Evolutionary conservation across 2,329 filamentous ascomycete genomes (phyloP), one percentile per base, ranked within the genome.

Genomic region (Sclerotinia borealis): DNA sequence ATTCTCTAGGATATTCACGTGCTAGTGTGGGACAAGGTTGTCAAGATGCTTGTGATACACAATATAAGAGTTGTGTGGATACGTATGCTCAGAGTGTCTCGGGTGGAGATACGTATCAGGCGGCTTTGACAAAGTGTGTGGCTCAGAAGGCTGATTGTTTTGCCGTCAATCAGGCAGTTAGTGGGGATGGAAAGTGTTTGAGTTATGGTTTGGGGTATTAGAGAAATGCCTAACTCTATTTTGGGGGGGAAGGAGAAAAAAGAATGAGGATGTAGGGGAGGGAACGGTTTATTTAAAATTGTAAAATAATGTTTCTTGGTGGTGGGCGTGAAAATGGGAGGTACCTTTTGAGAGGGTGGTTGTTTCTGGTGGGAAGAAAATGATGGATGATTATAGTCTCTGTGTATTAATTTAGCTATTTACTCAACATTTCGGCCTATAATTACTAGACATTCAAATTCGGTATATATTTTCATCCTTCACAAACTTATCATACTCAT

Each of bases 101-200:
- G 6, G 37, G 22, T 3, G 17, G 17, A 3, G 69, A 72, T 56
- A 67, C 60, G 9, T 73, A 71, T 52, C 64, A 55, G 11, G 66
- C 62, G 11, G 78, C 79, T 13, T 68, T 64, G 25, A 71, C 68
- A 60, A 81, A 81, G 72, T 84, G 82, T 72, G 73, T 76, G 64
- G 73, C 75, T 25, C 82, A 84, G 75, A 81, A 81, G 68, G 67
- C 67, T 4, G 81, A 83, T 69, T 84, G 81, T 66, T 68, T 81
- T 64, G 54, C 43, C 17, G 71, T 74, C 34, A 84, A 85, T 72
- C 71, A 69, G 64, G 68, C 72, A 15, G 73, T 78, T 36, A 74
- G 74, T 47, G 75, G 72, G 5, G 67, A 66, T 9, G 71, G 73
- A 39, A 77, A 80, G 68, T 83, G 81, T 71, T 69, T 67, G 43